These are phyloP conservation scores for Przewalskia tangutica DNA, from an alignment of 257 asterid genomes.

Conservation along the genomic window DNA sequence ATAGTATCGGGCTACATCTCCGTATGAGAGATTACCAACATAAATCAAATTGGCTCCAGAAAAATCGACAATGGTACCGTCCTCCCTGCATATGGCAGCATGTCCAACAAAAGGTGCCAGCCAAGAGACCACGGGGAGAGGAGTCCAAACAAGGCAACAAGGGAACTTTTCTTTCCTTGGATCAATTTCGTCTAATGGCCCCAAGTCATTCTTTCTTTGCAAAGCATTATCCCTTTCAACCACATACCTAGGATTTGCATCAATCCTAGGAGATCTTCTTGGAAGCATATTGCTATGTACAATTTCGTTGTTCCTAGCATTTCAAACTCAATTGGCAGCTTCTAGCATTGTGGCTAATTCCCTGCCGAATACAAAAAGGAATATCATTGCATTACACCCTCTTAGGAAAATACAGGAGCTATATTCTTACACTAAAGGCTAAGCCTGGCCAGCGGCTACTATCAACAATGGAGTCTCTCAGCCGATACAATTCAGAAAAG, in stretches of 20 bases:
- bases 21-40: constrained; percentile 54
- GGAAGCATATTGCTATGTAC: constrained; percentile 19
- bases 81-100: constrained; percentile 78
- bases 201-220: constrained; percentile 35
- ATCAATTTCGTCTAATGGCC: constrained; percentile 69
- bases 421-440: not conserved
- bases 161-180: constrained; percentile 63
- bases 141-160: constrained; percentile 87
- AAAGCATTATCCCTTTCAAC: constrained; percentile 10
- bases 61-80: constrained; percentile 66
- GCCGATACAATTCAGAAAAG: not conserved
- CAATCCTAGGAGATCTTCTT: constrained; percentile 36
- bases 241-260: constrained; percentile 26
- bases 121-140: constrained; percentile 93
- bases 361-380: not conserved
- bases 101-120: constrained; percentile 94
- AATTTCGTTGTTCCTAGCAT: constrained; percentile 8
- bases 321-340: not conserved
- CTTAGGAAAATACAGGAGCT: not conserved
- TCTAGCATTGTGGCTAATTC: too few species aligned
- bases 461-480: not conserved
- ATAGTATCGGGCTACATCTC: constrained; percentile 67
- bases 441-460: not conserved
- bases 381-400: not conserved
- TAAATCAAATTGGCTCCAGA: constrained; percentile 60